A percentile compares a stretch with the other conserved stretches of the same genome.
Conservation (phyloP, 2,329 filamentous ascomycete species). For the Beauveria rudraprayagi region DNA sequence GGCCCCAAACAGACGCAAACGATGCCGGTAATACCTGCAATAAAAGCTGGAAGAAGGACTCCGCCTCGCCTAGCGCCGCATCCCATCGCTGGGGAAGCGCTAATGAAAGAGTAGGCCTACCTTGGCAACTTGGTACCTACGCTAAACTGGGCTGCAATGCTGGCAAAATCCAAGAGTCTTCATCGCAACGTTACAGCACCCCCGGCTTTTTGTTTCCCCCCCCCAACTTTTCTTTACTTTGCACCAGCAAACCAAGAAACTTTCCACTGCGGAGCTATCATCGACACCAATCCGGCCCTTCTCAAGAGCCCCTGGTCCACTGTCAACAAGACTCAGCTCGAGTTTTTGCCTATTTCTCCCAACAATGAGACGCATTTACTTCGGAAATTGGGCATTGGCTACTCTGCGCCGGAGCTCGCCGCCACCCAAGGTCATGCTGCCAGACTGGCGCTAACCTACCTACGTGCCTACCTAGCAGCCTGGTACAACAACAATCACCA, state of each 20-base stretch:
- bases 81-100: not conserved
- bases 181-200: constrained; percentile 19
- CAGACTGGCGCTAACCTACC: too few relatives aligned
- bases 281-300: not conserved
- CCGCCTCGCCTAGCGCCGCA: not conserved
- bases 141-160: not conserved
- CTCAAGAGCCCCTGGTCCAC: not conserved
- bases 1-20: too few relatives aligned
- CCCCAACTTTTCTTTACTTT: not conserved
- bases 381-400: not conserved
- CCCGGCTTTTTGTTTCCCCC: constrained; percentile 12
- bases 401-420: not conserved
- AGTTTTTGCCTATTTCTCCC: not conserved
- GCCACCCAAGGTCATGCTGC: not conserved
- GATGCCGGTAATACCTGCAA: too few relatives aligned
- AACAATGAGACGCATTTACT: not conserved
- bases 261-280: not conserved
- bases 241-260: not conserved
- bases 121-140: too few relatives aligned
- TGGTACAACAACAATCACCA: not conserved
- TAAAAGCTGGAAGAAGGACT: not conserved
- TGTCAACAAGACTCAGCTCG: too few relatives aligned
- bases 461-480: too few relatives aligned
- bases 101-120: not conserved
- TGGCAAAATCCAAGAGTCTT: not conserved